phyloP scores from a whole-genome alignment of 257 asterid species.

The Przewalskia tangutica region DNA sequence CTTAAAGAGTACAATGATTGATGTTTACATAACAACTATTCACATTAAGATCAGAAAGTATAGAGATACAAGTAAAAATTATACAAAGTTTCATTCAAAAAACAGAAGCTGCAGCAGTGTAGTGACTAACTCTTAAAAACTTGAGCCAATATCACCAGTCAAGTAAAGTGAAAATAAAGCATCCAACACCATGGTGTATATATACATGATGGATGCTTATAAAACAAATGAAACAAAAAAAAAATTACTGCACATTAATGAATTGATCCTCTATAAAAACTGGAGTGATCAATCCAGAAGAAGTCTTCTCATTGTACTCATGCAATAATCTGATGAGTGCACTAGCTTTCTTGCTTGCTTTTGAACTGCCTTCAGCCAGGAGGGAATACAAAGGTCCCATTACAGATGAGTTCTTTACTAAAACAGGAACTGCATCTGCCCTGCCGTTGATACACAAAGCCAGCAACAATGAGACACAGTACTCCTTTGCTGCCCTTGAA shows the following conservation, averaged over 20 bases:
- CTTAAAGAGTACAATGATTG: neutral
- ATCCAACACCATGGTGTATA: conserved; percentile 6
- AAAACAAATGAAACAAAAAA: neutral
- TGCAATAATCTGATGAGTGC: conserved; percentile 63
- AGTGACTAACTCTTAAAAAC: conserved; percentile 52
- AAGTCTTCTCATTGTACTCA: conserved; percentile 37
- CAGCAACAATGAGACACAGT: conserved; percentile 48
- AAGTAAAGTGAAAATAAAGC: neutral
- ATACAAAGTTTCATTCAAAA: conserved; percentile 37
- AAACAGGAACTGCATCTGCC: conserved; percentile 57
- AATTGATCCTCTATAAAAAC: conserved; percentile 38
- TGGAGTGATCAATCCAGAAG: conserved; percentile 28
- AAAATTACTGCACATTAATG: conserved; percentile 52
- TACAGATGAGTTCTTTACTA: conserved; percentile 53
- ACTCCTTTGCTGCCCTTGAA: conserved; percentile 39
- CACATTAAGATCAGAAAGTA: conserved; percentile 7
- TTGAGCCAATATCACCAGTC: conserved; percentile 37
- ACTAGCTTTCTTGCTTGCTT: conserved; percentile 58
- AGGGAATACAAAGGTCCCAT: conserved; percentile 50
- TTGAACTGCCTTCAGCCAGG: conserved; percentile 38
- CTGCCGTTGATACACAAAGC: conserved; percentile 49
- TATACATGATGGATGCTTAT: conserved; percentile 12
- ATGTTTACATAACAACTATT: conserved; percentile 1
- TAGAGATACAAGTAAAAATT: conserved; percentile 10
- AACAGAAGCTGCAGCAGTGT: conserved; percentile 24